Evolutionary conservation across 1,284 basidiomycete species (phyloP).

Genomic region (Anthracocystis setariae): DNA sequence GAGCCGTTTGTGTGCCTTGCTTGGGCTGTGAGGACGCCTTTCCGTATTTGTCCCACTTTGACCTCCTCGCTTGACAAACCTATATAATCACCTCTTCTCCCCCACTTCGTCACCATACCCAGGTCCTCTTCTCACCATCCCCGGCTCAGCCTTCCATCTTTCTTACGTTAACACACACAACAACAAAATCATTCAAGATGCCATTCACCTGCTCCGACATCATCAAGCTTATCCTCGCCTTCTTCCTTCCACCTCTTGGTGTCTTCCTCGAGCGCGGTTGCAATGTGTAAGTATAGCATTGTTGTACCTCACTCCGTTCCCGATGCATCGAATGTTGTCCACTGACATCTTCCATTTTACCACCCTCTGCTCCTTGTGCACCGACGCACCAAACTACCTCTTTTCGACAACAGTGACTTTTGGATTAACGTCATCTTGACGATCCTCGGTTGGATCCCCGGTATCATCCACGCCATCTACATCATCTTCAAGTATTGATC

Average conservation of each 20-base stretch:
- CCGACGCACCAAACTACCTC: not conserved
- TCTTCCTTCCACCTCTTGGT: conserved; percentile 51
- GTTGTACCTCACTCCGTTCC: not conserved
- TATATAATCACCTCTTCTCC: conserved; percentile 2
- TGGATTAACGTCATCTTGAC: conserved; percentile 57
- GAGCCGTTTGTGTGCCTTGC: too few species aligned
- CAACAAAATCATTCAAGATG: conserved; percentile 47
- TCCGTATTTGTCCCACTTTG: not conserved
- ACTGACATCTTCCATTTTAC: not conserved
- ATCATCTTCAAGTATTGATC: conserved; percentile 60
- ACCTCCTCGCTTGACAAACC: not conserved
- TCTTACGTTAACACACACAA: too few species aligned
- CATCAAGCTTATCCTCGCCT: conserved; percentile 51
- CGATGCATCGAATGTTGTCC: not conserved
- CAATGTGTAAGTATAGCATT: conserved; percentile 25
- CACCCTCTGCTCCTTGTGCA: not conserved
- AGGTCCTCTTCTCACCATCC: too few species aligned
- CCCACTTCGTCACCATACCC: too few species aligned
- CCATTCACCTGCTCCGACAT: conserved; percentile 61
- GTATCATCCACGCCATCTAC: conserved; percentile 64
- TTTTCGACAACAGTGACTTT: conserved; percentile 36
- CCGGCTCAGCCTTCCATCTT: too few species aligned
- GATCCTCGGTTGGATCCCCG: conserved; percentile 58
- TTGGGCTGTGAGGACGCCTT: too few species aligned
- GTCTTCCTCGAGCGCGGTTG: conserved; percentile 52